These are phyloP conservation scores for Lasiosphaeria miniovina DNA, from an alignment of 495 filamentous ascomycete genomes.

Conservation along the genomic window DNA sequence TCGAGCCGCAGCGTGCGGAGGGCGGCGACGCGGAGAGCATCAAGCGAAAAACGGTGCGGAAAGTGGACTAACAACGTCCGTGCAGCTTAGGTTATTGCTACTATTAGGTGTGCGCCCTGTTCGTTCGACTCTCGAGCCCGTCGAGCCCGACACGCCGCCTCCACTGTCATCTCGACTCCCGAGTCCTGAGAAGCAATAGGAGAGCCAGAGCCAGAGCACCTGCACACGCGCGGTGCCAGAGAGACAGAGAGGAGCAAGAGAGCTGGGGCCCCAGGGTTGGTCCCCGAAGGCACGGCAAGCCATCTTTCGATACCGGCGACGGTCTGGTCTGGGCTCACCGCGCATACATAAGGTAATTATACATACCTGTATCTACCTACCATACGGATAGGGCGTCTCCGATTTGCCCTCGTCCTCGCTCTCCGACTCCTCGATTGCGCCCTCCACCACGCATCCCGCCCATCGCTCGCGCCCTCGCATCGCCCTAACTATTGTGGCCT, in stretches of 20 bases:
- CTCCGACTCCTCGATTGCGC: constrained; percentile 5
- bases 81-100: background rate
- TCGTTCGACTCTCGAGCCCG: background rate
- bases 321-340: too few species aligned
- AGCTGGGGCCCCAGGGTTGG: too few species aligned
- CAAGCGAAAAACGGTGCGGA: background rate
- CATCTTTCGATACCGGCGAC: too few species aligned
- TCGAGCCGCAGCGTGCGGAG: background rate
- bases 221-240: too few species aligned
- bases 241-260: too few species aligned
- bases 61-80: background rate
- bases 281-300: too few species aligned
- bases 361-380: too few species aligned
- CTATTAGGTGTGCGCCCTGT: background rate
- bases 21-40: background rate
- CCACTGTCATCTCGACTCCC: background rate
- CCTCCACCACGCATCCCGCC: constrained; percentile 6
- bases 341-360: too few species aligned
- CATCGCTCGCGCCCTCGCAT: constrained; percentile 9
- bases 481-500: constrained; percentile 5
- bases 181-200: too few species aligned
- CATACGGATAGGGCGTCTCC: background rate
- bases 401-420: background rate
- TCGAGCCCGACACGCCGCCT: background rate
- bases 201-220: too few species aligned